Evolutionary conservation across 768 basidiomycete genomes (phyloP), one percentile per base, ranked within the genome.

Genomic region (Amanita subjunquillea): DNA sequence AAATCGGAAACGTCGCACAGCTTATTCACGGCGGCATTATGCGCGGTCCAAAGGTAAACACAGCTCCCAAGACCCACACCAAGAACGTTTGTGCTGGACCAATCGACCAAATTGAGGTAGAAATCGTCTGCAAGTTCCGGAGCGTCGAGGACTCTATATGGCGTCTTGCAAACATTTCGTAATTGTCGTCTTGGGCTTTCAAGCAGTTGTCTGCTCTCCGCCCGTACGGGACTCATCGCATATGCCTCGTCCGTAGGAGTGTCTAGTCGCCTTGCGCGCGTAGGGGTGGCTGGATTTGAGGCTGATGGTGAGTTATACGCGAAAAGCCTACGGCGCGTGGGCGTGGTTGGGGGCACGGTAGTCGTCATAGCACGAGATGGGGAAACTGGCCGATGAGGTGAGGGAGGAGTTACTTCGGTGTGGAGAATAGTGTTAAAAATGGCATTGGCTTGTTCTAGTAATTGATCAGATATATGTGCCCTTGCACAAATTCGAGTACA

Each of bases 71-170:
- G 76, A 2, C 94, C 95, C 6, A 98, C 96, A 3, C 89, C 94
- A 0, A 98, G 81, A 0, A 97, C 84, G 62, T 98, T 98, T 4
- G 90, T 94, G 50, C 84, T 87, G 2, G 88, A 91, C 96, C 96
- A 98, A 57, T 97, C 94, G 22, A 98, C 93, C 9, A 98, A 77
- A 62, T 98, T 98, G 56, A 99, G 85, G 62, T 99, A 98, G 67
- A 97, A 99, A 66, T 99, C 95, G 64, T 98, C 95, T 27, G 92
- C 91, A 10, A 99, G 80, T 51, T 98, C 94, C 0, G 95, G 96
- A 6, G 95, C 95, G 63, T 99, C 95, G 32, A 98, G 78, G 1
- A 97, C 95, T 54, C 96, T 83, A 71, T 95, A 98, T 2, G 95
- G 95, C 0, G 94, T 96, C 66, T 95, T 93, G 71, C 86, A 86